These are phyloP conservation scores for Volvox africanus DNA, from an alignment of 139 green algal genomes.

Conservation along the genomic window DNA sequence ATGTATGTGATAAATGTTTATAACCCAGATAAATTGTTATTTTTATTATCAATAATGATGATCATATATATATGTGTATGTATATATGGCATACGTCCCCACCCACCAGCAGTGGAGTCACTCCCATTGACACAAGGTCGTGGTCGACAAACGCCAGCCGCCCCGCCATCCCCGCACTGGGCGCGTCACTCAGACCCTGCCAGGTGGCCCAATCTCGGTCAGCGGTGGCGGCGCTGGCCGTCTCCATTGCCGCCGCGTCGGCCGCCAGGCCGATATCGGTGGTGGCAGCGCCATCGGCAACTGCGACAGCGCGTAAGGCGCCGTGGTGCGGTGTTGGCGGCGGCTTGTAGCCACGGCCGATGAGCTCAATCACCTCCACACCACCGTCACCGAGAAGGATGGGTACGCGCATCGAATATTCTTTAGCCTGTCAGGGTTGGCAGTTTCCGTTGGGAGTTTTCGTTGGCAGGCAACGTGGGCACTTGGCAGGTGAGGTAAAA, in stretches of 20 bases:
- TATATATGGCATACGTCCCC: too few species aligned
- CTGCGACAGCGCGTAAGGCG: not conserved
- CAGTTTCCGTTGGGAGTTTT: too few species aligned
- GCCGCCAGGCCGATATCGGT: not conserved
- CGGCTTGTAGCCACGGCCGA: conserved; percentile 56
- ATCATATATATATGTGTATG: too few species aligned
- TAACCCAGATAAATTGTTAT: too few species aligned
- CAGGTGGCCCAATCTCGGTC: conserved; percentile 37
- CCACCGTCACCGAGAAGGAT: conserved; percentile 58
- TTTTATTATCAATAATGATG: too few species aligned
- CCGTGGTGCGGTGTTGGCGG: conserved; percentile 1
- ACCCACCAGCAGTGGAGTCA: conserved; percentile 21
- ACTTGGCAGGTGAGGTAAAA: too few species aligned
- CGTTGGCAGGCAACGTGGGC: too few species aligned
- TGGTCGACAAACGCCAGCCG: conserved; percentile 45
- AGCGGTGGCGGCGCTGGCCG: not conserved
- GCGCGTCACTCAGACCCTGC: conserved; percentile 14
- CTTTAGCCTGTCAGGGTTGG: conserved; percentile 7
- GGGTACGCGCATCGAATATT: conserved; percentile 35
- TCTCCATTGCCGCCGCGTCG: not conserved
- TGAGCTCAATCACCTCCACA: conserved; percentile 21
- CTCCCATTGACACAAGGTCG: conserved; percentile 32
- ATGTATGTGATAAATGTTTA: too few species aligned
- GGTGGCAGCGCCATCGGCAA: not conserved
- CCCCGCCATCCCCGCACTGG: conserved; percentile 35